Conservation (phyloP, 768 basidiomycete species). For the Termitomyces sp. region DNA sequence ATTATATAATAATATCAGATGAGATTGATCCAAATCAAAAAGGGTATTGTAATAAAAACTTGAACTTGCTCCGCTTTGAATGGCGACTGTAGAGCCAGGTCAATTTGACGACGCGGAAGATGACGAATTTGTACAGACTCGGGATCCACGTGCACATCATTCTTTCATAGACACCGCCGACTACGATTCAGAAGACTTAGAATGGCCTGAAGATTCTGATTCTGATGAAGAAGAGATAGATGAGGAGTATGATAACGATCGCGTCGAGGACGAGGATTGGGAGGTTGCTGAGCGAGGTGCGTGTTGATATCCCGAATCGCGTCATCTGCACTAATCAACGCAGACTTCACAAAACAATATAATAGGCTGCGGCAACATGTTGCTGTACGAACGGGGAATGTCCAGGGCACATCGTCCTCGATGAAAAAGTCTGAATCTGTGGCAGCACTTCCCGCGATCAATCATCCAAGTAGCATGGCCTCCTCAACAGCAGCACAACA, state of each 20-base stretch:
- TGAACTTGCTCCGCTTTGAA: conserved; percentile 12
- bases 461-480: conserved; percentile 46
- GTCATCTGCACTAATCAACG: conserved; percentile 8
- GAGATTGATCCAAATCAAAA: neutral
- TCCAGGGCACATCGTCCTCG: conserved; percentile 53
- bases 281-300: conserved; percentile 79
- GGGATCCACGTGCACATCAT: conserved; percentile 24
- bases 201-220: conserved; percentile 32
- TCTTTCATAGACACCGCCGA: conserved; percentile 42
- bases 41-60: neutral
- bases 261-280: conserved; percentile 88
- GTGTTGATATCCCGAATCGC: conserved; percentile 12
- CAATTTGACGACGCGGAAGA: conserved; percentile 64
- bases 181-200: conserved; percentile 29
- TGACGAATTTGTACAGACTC: conserved; percentile 9
- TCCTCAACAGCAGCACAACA: conserved; percentile 20
- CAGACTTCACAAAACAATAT: conserved; percentile 99
- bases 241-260: conserved; percentile 49
- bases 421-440: conserved; percentile 46
- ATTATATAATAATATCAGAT: no score
- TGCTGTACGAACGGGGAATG: conserved; percentile 73
- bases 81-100: conserved; percentile 37
- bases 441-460: conserved; percentile 66
- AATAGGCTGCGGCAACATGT: conserved; percentile 92
- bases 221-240: conserved; percentile 38